These are phyloP conservation scores for Penicillium cinerascens DNA, from an alignment of 495 filamentous ascomycete species.

Conservation along the genomic window DNA sequence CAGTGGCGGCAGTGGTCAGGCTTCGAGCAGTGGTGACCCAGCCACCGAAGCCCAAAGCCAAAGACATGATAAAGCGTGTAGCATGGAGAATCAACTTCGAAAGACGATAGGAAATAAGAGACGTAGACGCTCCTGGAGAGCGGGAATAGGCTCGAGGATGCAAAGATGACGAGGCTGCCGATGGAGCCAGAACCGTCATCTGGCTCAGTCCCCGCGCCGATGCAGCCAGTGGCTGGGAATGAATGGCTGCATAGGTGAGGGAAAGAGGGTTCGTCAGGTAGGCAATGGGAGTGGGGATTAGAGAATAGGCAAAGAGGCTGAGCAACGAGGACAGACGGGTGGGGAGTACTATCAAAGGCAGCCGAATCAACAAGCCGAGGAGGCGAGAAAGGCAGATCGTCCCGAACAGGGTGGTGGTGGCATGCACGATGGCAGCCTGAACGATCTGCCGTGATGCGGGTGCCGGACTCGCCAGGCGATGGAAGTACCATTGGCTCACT, in stretches of 20 bases:
- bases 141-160: slow-evolving; percentile 41
- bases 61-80: slow-evolving; percentile 82
- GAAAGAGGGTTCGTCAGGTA: slow-evolving; percentile 86
- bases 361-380: slow-evolving; percentile 71
- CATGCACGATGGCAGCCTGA: slow-evolving; percentile 74
- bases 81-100: slow-evolving; percentile 91
- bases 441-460: slow-evolving; percentile 75
- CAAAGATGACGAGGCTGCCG: slow-evolving; percentile 55
- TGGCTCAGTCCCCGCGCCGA: slow-evolving; percentile 74
- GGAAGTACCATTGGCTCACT: slow-evolving; percentile 98
- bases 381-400: slow-evolving; percentile 85
- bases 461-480: slow-evolving; percentile 76
- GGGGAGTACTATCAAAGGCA: slow-evolving; percentile 83
- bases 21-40: slow-evolving; percentile 91
- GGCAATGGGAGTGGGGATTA: slow-evolving; percentile 79
- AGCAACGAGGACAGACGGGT: slow-evolving; percentile 62
- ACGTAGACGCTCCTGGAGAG: slow-evolving; percentile 33
- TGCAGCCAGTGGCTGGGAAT: slow-evolving; percentile 72
- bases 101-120: slow-evolving; percentile 72
- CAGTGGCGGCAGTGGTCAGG: slow-evolving; percentile 51
- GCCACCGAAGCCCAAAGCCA: slow-evolving; percentile 87
- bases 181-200: slow-evolving; percentile 67
- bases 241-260: slow-evolving; percentile 90
- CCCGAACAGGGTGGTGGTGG: slow-evolving; percentile 82
- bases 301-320: slow-evolving; percentile 62